Evolutionary conservation across 192 early-diverging fungal genomes (phyloP).

Genomic region (Spizellomyces punctatus): DNA sequence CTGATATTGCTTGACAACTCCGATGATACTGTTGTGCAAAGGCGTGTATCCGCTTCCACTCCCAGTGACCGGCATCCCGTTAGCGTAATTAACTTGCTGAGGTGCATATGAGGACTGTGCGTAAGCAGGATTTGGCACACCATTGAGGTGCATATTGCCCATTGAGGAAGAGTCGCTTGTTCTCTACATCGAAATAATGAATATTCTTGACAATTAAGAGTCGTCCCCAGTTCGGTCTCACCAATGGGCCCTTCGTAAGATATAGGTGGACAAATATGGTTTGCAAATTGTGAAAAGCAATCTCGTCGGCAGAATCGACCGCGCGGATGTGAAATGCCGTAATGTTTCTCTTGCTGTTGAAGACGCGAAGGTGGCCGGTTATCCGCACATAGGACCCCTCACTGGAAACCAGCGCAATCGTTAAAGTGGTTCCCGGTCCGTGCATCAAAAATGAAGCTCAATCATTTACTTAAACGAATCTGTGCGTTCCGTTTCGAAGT

Average conservation of each 20-base stretch:
- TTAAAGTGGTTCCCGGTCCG: not conserved
- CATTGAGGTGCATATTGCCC: constrained; percentile 8
- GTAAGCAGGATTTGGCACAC: not conserved
- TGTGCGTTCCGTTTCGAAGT: constrained; percentile 18
- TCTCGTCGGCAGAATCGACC: constrained; percentile 73
- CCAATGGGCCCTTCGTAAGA: constrained; percentile 49
- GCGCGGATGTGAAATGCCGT: constrained; percentile 60
- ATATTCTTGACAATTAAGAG: not conserved
- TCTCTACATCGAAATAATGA: not conserved
- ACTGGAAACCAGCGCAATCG: constrained; percentile 27
- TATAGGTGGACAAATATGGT: constrained; percentile 66
- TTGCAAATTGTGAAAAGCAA: constrained; percentile 76
- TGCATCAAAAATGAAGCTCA: not conserved
- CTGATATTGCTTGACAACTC: constrained; percentile 19
- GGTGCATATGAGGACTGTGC: constrained; percentile 5
- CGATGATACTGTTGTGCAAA: constrained; percentile 22
- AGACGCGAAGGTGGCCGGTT: constrained; percentile 67
- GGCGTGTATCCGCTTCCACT: constrained; percentile 11
- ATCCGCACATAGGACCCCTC: constrained; percentile 72
- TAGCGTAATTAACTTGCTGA: not conserved
- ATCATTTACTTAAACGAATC: constrained; percentile 1
- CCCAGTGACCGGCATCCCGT: not conserved
- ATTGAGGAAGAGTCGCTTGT: too few species aligned
- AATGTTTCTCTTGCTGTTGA: constrained; percentile 59
- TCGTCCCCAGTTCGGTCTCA: not conserved